Conservation (phyloP, 352 stramenopile species). For the Pythium brachiatum region DNA sequence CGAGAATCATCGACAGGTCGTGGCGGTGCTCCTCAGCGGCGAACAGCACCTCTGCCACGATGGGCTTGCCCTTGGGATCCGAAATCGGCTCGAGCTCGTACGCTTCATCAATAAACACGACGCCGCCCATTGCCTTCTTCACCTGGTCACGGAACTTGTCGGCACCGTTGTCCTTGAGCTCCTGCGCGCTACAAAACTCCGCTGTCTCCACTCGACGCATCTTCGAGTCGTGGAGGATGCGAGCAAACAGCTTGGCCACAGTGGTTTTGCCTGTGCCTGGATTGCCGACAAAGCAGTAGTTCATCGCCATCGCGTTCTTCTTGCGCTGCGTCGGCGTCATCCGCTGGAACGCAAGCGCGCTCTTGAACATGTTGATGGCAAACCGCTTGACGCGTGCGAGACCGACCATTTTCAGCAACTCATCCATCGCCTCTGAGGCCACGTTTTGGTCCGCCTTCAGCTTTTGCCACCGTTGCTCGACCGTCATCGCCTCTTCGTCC, state of each 20-base stretch:
- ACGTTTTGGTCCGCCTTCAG: conserved; percentile 49
- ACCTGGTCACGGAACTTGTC: conserved; percentile 80
- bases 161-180: conserved; percentile 68
- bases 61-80: conserved; percentile 77
- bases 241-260: conserved; percentile 79
- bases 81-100: conserved; percentile 86
- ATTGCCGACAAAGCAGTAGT: conserved; percentile 79
- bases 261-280: conserved; percentile 79
- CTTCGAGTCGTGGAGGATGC: conserved; percentile 70
- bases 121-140: conserved; percentile 60
- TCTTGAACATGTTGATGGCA: conserved; percentile 76
- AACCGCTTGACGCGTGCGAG: conserved; percentile 79
- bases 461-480: conserved; percentile 58
- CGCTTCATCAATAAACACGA: conserved; percentile 93
- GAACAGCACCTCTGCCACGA: conserved; percentile 88
- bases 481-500: conserved; percentile 10
- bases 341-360: conserved; percentile 49
- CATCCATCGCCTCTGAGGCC: conserved; percentile 72
- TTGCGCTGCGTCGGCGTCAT: conserved; percentile 58
- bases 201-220: conserved; percentile 47
- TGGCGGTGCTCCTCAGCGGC: conserved; percentile 84
- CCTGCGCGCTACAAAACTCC: conserved; percentile 51
- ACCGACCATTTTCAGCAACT: conserved; percentile 78
- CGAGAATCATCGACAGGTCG: conserved; percentile 88
- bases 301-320: conserved; percentile 65